Percentiles rank a stretch among this genome's conserved stretches.
Conservation (phyloP, 495 filamentous ascomycete genomes). For the Glonium stellatum region DNA sequence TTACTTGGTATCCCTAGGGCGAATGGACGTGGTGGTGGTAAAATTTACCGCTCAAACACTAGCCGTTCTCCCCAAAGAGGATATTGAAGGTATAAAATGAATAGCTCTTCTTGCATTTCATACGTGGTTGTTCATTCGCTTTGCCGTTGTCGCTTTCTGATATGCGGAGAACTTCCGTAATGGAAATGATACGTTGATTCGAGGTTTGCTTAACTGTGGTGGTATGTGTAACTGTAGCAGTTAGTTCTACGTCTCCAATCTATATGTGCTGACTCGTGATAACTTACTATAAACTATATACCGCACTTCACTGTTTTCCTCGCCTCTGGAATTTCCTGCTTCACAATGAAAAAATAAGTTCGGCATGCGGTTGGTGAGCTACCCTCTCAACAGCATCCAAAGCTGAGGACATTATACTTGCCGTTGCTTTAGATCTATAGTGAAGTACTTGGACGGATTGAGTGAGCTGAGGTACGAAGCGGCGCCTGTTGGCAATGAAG, state of each 20-base stretch:
- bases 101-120: neutral
- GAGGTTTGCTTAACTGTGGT: neutral
- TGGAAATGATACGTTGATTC: neutral
- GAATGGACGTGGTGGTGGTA: no score
- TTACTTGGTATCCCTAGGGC: no score
- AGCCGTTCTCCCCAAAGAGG: constrained; percentile 1
- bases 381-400: neutral
- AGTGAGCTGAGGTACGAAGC: neutral
- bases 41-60: neutral
- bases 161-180: neutral
- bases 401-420: neutral
- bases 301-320: neutral
- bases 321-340: neutral
- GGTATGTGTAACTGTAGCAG: neutral
- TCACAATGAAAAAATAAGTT: neutral
- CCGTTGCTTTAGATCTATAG: neutral
- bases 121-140: neutral
- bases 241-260: neutral
- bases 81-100: neutral
- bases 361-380: neutral
- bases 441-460: neutral
- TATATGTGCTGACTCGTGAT: neutral
- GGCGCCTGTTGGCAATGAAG: neutral
- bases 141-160: neutral
- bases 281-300: neutral